Conservation (phyloP, 2,329 filamentous ascomycete species). For the Alternaria sp. region DNA sequence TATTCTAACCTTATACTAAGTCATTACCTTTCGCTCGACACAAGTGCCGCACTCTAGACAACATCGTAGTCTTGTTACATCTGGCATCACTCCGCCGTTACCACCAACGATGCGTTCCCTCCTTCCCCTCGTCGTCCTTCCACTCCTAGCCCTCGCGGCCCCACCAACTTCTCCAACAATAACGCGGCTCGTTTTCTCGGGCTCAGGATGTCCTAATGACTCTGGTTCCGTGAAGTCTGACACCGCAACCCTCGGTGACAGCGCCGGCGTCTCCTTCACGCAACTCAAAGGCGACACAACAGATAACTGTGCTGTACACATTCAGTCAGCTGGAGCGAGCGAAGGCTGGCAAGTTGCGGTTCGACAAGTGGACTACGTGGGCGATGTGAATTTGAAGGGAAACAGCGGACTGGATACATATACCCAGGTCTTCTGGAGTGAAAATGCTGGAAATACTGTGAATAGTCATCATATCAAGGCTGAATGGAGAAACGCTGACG, state of each 20-base stretch:
- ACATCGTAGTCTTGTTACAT: not conserved
- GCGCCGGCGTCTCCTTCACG: slow-evolving; percentile 30
- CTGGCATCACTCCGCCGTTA: not conserved
- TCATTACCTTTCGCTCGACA: not conserved
- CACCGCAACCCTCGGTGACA: slow-evolving; percentile 26
- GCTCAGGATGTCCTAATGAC: slow-evolving; percentile 36
- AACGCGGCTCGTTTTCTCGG: slow-evolving; percentile 33
- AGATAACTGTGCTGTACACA: slow-evolving; percentile 39
- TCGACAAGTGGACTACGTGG: slow-evolving; percentile 31
- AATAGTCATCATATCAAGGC: slow-evolving; percentile 7
- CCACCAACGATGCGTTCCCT: slow-evolving; percentile 18
- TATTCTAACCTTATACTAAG: not conserved
- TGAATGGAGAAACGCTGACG: not conserved
- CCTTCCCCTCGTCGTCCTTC: slow-evolving; percentile 20
- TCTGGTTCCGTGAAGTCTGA: slow-evolving; percentile 29
- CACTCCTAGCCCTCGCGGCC: slow-evolving; percentile 23
- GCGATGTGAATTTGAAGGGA: slow-evolving; percentile 31
- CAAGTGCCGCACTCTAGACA: not conserved
- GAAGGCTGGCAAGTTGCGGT: slow-evolving; percentile 40
- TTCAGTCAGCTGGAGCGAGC: slow-evolving; percentile 30
- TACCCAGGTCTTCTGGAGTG: slow-evolving; percentile 39
- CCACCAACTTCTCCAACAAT: slow-evolving; percentile 32
- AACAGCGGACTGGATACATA: slow-evolving; percentile 31
- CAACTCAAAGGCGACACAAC: slow-evolving; percentile 32
- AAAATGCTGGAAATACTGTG: slow-evolving; percentile 38